Percentiles rank a stretch among this genome's conserved stretches.
Evolutionary conservation across 2,329 filamentous ascomycete species (phyloP).

Genomic region (Neofusicoccum cordaticola): DNA sequence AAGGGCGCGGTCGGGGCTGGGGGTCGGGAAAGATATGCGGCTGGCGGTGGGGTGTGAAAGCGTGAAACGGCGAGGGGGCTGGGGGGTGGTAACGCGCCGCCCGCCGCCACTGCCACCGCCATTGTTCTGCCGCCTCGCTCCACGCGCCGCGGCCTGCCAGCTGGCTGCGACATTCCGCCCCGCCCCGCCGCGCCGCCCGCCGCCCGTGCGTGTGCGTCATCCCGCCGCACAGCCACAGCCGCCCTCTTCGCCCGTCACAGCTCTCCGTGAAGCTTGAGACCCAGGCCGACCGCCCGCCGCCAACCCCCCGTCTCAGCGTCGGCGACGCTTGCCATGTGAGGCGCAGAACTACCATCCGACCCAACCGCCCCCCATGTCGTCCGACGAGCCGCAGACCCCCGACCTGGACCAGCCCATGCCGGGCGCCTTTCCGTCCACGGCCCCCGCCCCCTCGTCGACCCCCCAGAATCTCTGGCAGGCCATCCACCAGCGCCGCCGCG

Average conservation of each 20-base stretch:
- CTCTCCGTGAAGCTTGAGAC: not conserved
- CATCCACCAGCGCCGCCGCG: slow-evolving; percentile 68
- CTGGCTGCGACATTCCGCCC: too few relatives aligned
- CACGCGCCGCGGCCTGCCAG: too few relatives aligned
- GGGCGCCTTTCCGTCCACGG: slow-evolving; percentile 46
- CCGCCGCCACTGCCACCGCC: too few relatives aligned
- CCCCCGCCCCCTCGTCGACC: slow-evolving; percentile 27
- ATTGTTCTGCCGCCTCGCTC: too few relatives aligned
- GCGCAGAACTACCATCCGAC: not conserved
- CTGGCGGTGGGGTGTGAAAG: not conserved
- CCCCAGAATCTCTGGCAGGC: slow-evolving; percentile 54
- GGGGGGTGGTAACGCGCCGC: too few relatives aligned
- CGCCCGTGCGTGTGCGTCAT: not conserved
- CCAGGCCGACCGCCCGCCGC: too few relatives aligned
- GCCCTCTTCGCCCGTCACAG: not conserved
- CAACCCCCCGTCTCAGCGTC: not conserved
- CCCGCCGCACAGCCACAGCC: slow-evolving; percentile 4
- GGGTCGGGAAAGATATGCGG: not conserved
- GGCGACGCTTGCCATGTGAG: slow-evolving; percentile 6
- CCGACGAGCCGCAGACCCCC: slow-evolving; percentile 28
- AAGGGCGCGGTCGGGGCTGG: not conserved
- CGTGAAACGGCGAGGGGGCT: not conserved
- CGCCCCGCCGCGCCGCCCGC: not conserved
- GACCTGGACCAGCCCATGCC: slow-evolving; percentile 46
- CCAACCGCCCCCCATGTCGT: slow-evolving; percentile 10